Percentiles rank a stretch among this genome's conserved stretches.
These are phyloP conservation scores for Mucor plumbeus DNA, from an alignment of 371 early-diverging fungal species.

Conservation along the genomic window DNA sequence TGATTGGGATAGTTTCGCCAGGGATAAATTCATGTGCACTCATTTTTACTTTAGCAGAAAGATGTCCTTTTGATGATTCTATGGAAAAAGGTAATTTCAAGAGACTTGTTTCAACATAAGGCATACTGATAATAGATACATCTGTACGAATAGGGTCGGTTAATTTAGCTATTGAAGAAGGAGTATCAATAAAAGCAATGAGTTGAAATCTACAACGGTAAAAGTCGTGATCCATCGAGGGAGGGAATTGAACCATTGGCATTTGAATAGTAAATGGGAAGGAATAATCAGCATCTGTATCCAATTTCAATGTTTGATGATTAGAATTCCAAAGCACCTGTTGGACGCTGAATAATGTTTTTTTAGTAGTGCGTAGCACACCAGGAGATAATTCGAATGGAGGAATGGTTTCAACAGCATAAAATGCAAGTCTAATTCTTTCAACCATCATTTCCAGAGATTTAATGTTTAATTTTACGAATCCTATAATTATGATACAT, in stretches of 20 bases:
- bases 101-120: conserved; percentile 28
- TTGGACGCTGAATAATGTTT: conserved; percentile 18
- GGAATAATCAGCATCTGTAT: not conserved
- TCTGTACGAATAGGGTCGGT: not conserved
- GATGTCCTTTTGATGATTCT: conserved; percentile 8
- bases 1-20: conserved; percentile 15
- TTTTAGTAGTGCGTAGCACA: not conserved
- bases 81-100: conserved; percentile 19
- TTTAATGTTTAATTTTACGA: conserved; percentile 18
- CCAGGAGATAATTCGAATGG: conserved; percentile 16
- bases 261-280: conserved; percentile 31
- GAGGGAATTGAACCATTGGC: conserved; percentile 32
- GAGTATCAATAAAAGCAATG: conserved; percentile 19
- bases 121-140: conserved; percentile 20
- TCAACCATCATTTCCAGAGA: not conserved
- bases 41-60: conserved; percentile 16
- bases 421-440: conserved; percentile 22
- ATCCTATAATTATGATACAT: not conserved
- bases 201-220: conserved; percentile 23
- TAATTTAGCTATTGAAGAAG: not conserved
- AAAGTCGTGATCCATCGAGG: not conserved
- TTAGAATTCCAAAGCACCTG: conserved; percentile 14
- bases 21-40: conserved; percentile 20
- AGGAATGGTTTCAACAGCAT: conserved; percentile 24
- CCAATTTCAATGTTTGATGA: not conserved